phyloP scores from a whole-genome alignment of 352 stramenopile genomes.

The Globisporangium spinosum region DNA sequence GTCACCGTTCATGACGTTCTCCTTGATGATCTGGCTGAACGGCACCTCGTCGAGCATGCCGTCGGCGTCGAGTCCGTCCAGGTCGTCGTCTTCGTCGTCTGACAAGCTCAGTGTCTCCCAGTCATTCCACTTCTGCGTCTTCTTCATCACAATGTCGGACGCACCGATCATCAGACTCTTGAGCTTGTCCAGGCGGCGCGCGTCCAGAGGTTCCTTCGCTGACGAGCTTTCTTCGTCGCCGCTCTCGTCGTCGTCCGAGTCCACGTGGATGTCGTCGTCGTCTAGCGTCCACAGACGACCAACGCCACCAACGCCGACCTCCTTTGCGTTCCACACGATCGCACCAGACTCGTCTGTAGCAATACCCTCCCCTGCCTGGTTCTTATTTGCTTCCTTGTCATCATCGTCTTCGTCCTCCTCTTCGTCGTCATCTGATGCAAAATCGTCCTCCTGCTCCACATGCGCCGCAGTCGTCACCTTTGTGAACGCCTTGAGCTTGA shows the following conservation, averaged over 20 bases:
- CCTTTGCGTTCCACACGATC: constrained; percentile 54
- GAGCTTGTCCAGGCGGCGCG: constrained; percentile 53
- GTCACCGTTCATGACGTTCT: constrained; percentile 79
- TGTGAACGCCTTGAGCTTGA: constrained; percentile 61
- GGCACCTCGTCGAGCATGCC: constrained; percentile 40
- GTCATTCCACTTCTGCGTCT: constrained; percentile 61
- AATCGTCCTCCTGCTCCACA: constrained; percentile 63
- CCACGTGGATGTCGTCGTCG: constrained; percentile 76
- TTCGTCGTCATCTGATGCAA: constrained; percentile 63
- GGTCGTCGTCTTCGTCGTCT: constrained; percentile 65
- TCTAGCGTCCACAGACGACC: constrained; percentile 82
- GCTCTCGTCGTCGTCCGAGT: constrained; percentile 56
- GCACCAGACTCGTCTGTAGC: constrained; percentile 9
- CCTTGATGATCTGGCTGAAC: constrained; percentile 76
- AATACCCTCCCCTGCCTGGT: neutral
- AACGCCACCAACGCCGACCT: constrained; percentile 69
- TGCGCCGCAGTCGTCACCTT: constrained; percentile 71
- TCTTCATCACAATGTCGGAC: constrained; percentile 50
- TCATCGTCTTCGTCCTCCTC: constrained; percentile 21
- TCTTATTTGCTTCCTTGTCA: neutral
- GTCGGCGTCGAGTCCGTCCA: constrained; percentile 47
- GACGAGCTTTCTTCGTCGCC: constrained; percentile 30
- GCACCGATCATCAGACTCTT: constrained; percentile 69
- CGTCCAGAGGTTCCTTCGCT: constrained; percentile 23
- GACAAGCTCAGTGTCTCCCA: constrained; percentile 82